Conservation (phyloP, 371 early-diverging fungal species). For the Synchytrium microbalum region DNA sequence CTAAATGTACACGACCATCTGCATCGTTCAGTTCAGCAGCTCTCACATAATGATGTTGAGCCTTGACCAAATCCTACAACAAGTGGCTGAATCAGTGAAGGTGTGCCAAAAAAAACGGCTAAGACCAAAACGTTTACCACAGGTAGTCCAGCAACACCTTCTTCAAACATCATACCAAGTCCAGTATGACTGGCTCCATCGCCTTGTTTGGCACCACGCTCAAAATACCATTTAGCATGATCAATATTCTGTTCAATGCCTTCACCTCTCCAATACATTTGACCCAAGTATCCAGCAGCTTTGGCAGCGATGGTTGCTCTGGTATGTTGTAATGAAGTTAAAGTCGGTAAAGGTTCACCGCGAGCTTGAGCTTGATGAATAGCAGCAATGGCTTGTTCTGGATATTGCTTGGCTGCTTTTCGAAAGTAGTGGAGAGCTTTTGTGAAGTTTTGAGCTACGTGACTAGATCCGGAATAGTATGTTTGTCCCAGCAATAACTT, state of each 20-base stretch:
- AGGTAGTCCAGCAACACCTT: constrained; percentile 52
- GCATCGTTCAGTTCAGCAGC: constrained; percentile 33
- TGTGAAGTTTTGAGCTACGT: constrained; percentile 53
- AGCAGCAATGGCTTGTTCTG: constrained; percentile 9
- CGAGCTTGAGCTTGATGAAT: background rate
- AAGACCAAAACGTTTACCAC: too few species aligned
- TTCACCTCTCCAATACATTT: constrained; percentile 90
- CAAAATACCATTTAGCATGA: constrained; percentile 59
- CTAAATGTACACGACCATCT: constrained; percentile 43
- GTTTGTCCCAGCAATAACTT: constrained; percentile 65
- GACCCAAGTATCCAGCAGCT: constrained; percentile 72
- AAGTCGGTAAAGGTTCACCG: background rate
- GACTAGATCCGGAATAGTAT: constrained; percentile 69
- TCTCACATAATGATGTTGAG: constrained; percentile 23
- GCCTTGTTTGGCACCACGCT: constrained; percentile 48
- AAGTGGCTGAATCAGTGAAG: too few species aligned
- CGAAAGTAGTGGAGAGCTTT: constrained; percentile 52
- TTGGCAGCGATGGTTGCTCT: constrained; percentile 35
- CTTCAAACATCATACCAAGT: constrained; percentile 74
- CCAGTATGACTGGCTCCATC: constrained; percentile 59
- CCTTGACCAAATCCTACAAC: constrained; percentile 9
- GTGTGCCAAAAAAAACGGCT: too few species aligned
- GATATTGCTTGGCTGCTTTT: constrained; percentile 27
- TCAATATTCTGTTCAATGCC: constrained; percentile 51
- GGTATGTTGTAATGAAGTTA: background rate